Evolutionary conservation across 495 filamentous ascomycete species (phyloP).

Genomic region (Thermothielavioides terrestris): DNA sequence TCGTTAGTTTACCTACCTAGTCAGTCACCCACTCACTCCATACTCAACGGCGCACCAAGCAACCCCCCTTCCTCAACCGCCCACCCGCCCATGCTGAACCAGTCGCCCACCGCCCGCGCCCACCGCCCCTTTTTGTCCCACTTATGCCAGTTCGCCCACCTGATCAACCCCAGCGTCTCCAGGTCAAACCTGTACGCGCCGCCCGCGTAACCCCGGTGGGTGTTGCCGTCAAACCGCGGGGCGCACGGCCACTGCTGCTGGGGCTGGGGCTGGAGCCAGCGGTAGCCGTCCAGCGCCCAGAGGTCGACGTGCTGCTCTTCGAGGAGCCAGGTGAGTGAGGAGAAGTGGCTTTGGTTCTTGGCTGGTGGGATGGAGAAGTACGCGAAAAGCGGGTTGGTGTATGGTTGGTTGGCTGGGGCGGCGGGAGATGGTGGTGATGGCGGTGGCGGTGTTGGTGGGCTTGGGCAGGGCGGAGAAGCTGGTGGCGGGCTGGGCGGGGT

Average conservation of each 20-base stretch:
- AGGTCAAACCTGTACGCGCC: background rate
- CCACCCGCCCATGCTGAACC: background rate
- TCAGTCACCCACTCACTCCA: too few relatives aligned
- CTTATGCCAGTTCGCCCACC: background rate
- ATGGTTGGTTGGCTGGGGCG: background rate
- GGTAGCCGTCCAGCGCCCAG: background rate
- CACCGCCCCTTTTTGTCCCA: background rate
- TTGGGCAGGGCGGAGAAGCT: background rate
- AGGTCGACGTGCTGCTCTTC: constrained; percentile 3
- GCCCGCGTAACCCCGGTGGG: background rate
- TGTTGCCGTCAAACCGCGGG: background rate
- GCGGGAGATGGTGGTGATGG: background rate
- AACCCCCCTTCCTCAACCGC: background rate
- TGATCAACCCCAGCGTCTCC: background rate
- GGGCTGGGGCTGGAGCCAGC: background rate
- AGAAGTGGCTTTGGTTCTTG: background rate
- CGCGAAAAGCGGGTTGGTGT: too few relatives aligned
- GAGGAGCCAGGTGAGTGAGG: background rate
- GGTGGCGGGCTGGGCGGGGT: background rate
- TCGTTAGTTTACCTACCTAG: too few relatives aligned
- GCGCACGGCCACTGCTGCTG: background rate
- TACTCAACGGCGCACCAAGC: too few relatives aligned
- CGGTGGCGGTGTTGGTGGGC: background rate
- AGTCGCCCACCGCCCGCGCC: background rate
- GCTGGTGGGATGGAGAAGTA: too few relatives aligned